Evolutionary conservation across 2,329 filamentous ascomycete species (phyloP).

Genomic region (Alternaria arbusti): DNA sequence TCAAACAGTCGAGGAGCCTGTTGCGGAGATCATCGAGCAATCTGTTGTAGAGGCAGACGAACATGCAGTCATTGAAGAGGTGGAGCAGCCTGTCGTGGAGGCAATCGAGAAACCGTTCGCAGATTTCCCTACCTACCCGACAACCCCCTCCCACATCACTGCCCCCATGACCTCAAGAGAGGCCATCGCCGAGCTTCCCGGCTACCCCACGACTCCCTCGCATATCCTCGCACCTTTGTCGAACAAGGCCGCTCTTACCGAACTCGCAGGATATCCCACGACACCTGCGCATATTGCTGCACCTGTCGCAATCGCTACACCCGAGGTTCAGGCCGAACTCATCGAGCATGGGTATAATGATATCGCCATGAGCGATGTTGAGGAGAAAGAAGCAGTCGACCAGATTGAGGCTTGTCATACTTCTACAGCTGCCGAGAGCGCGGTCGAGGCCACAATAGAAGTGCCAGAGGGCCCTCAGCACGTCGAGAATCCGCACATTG

Average conservation of each 20-base stretch:
- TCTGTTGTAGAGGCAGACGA: neutral
- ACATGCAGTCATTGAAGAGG: neutral
- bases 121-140: constrained; percentile 20
- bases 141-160: constrained; percentile 21
- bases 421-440: neutral
- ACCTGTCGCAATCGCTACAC: neutral
- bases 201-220: constrained; percentile 31
- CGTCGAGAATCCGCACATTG: neutral
- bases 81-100: neutral
- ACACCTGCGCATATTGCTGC: constrained; percentile 34
- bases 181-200: constrained; percentile 23
- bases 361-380: constrained; percentile 3
- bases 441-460: neutral
- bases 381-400: neutral
- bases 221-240: constrained; percentile 27
- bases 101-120: constrained; percentile 27
- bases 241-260: constrained; percentile 22
- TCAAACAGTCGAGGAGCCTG: constrained; percentile 12
- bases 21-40: neutral
- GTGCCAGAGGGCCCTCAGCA: neutral
- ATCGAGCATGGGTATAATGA: constrained; percentile 1
- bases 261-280: constrained; percentile 29
- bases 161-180: constrained; percentile 24
- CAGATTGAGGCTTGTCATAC: neutral
- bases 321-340: neutral